phyloP scores from a whole-genome alignment of 2,329 filamentous ascomycete genomes.

The Fusarium sp. region DNA sequence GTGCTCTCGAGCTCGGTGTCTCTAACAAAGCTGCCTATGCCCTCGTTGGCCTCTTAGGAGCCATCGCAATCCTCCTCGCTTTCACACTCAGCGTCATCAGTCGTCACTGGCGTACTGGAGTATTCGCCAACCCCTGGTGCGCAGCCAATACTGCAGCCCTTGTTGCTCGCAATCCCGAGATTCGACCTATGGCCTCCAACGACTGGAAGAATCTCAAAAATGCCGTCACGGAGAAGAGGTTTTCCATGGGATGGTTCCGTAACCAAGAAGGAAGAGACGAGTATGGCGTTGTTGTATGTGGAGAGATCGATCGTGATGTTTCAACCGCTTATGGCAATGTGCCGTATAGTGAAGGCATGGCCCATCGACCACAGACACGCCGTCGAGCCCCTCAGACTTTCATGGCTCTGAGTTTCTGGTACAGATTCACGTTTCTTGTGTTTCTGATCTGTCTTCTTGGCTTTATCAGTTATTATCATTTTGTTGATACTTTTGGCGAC shows the following conservation, averaged over 20 bases:
- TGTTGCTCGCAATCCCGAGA: slow-evolving; percentile 36
- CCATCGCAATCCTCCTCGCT: slow-evolving; percentile 12
- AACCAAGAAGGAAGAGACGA: slow-evolving; percentile 28
- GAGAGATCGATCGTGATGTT: slow-evolving; percentile 4
- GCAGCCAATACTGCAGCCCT: slow-evolving; percentile 34
- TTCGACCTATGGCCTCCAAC: slow-evolving; percentile 22
- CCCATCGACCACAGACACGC: slow-evolving; percentile 11
- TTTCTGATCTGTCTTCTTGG: slow-evolving; percentile 52
- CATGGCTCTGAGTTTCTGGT: slow-evolving; percentile 53
- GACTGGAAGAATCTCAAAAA: slow-evolving; percentile 36
- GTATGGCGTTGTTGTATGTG: slow-evolving; percentile 35
- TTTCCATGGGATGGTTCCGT: slow-evolving; percentile 32
- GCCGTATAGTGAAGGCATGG: slow-evolving; percentile 24
- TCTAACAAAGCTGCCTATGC: slow-evolving; percentile 34
- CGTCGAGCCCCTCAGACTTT: slow-evolving; percentile 49
- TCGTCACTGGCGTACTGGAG: slow-evolving; percentile 39
- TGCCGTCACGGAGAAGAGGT: slow-evolving; percentile 25
- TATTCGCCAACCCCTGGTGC: slow-evolving; percentile 45
- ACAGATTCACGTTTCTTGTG: slow-evolving; percentile 50
- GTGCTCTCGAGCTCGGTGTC: slow-evolving; percentile 39
- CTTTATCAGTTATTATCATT: slow-evolving; percentile 57
- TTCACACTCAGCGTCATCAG: slow-evolving; percentile 29
- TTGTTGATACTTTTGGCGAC: slow-evolving; percentile 41
- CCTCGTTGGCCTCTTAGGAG: slow-evolving; percentile 20
- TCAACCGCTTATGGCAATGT: slow-evolving; percentile 17